Conservation (phyloP, 495 filamentous ascomycete genomes). For the Hypomontagnella submonticulosa region DNA sequence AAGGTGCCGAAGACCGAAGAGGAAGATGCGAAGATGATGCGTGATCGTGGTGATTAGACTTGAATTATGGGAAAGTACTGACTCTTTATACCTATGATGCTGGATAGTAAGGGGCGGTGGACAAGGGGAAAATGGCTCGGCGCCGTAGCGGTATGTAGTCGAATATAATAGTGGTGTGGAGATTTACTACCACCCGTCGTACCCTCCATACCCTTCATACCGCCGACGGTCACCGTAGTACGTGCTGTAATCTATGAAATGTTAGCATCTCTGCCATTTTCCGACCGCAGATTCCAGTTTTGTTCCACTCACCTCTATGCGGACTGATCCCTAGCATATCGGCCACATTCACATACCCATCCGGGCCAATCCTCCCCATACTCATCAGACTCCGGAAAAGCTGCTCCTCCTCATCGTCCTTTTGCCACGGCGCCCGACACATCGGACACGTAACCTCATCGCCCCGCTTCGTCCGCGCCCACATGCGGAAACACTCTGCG, state of each 20-base stretch:
- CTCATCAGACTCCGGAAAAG: conserved; percentile 57
- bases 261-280: background rate
- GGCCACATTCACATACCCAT: conserved; percentile 77
- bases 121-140: too few relatives aligned
- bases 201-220: background rate
- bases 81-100: background rate
- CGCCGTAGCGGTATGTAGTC: too few relatives aligned
- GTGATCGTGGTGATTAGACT: conserved; percentile 25
- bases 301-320: conserved; percentile 56
- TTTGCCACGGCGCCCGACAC: conserved; percentile 70
- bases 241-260: conserved; percentile 15
- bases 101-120: too few relatives aligned
- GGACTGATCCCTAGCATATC: conserved; percentile 68
- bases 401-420: conserved; percentile 54
- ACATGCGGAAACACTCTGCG: conserved; percentile 75
- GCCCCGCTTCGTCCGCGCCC: conserved; percentile 66
- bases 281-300: background rate
- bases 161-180: too few relatives aligned
- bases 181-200: too few relatives aligned
- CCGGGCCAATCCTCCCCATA: conserved; percentile 53
- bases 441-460: conserved; percentile 70
- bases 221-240: conserved; percentile 12
- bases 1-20: conserved; percentile 67
- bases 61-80: background rate
- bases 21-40: conserved; percentile 56